phyloP scores from a whole-genome alignment of 768 basidiomycete genomes.

The Kwoniella newhampshirensis region DNA sequence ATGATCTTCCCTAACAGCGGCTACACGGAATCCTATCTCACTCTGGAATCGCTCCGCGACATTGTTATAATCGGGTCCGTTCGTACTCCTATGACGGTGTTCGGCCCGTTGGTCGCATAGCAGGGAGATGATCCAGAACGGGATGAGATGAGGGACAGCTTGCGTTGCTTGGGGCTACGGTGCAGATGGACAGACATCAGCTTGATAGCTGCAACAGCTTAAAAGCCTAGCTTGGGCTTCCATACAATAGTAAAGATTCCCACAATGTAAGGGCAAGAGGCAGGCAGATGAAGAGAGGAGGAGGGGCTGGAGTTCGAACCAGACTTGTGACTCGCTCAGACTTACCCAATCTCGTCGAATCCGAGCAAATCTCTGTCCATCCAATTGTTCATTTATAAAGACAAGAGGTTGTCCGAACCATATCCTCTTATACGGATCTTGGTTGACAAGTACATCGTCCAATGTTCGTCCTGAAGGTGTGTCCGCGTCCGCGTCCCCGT shows the following conservation, averaged over 20 bases:
- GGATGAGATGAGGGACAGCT: slow-evolving; percentile 11
- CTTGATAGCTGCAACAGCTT: not conserved
- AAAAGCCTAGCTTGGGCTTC: not conserved
- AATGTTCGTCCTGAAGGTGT: not conserved
- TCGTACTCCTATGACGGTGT: not conserved
- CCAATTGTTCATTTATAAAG: slow-evolving; percentile 1
- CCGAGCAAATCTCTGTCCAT: not conserved
- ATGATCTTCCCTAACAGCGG: slow-evolving; percentile 20
- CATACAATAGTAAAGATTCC: not conserved
- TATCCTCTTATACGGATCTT: slow-evolving; percentile 26
- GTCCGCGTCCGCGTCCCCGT: no score
- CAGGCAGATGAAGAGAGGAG: no score
- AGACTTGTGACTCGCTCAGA: not conserved
- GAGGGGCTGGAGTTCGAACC: not conserved
- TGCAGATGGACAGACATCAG: not conserved
- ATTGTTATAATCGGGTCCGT: not conserved
- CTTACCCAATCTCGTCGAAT: slow-evolving; percentile 7
- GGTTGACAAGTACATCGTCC: slow-evolving; percentile 14
- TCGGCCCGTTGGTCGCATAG: slow-evolving; percentile 11
- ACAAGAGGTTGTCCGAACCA: slow-evolving; percentile 12
- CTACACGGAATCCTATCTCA: slow-evolving; percentile 11
- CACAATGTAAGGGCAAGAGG: no score
- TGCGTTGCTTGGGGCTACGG: not conserved
- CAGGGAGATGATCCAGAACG: slow-evolving; percentile 19
- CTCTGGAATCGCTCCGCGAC: slow-evolving; percentile 5